Evolutionary conservation across 164 flowering plant genomes (phyloP).

Genomic region (Buxus sempervirens): DNA sequence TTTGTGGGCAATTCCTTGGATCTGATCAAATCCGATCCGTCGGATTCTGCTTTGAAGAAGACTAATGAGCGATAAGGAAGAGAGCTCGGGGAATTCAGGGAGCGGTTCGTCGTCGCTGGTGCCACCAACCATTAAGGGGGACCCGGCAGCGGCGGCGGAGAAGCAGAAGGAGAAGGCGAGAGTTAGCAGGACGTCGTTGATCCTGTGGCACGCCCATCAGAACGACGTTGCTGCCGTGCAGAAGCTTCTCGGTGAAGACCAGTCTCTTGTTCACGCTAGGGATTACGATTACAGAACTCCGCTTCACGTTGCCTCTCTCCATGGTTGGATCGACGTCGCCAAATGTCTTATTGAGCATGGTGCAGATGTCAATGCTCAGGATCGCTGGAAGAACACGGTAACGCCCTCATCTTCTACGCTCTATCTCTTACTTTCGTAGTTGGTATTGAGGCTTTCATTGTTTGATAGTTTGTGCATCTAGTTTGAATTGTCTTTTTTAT

Average conservation of each 20-base stretch:
- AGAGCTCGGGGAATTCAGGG: slow-evolving; percentile 23
- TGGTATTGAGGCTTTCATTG: no score
- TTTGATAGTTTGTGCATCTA: no score
- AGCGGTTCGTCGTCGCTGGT: slow-evolving; percentile 18
- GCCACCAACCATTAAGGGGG: slow-evolving; percentile 5
- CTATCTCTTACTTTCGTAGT: no score
- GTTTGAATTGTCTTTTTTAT: neutral
- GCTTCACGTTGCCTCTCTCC: slow-evolving; percentile 93
- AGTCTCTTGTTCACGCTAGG: slow-evolving; percentile 64
- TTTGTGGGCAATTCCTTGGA: neutral
- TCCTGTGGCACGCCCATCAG: slow-evolving; percentile 97
- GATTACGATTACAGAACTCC: slow-evolving; percentile 93
- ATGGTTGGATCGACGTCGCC: slow-evolving; percentile 93
- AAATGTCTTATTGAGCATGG: slow-evolving; percentile 71
- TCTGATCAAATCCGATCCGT: slow-evolving; percentile 14
- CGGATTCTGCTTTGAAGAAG: neutral
- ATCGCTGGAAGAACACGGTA: slow-evolving; percentile 99
- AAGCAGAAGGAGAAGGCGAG: slow-evolving; percentile 89
- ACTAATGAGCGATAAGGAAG: slow-evolving; percentile 48
- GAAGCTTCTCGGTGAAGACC: slow-evolving; percentile 90
- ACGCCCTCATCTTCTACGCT: neutral
- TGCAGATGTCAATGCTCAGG: slow-evolving; percentile 96
- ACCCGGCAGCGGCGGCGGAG: slow-evolving; percentile 14
- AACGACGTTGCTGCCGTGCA: slow-evolving; percentile 78
- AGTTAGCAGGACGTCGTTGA: slow-evolving; percentile 80